Evolutionary conservation across 805 yeast species (phyloP), one percentile per base, ranked within the genome.

Genomic region (Kluyveromyces siamensis): DNA sequence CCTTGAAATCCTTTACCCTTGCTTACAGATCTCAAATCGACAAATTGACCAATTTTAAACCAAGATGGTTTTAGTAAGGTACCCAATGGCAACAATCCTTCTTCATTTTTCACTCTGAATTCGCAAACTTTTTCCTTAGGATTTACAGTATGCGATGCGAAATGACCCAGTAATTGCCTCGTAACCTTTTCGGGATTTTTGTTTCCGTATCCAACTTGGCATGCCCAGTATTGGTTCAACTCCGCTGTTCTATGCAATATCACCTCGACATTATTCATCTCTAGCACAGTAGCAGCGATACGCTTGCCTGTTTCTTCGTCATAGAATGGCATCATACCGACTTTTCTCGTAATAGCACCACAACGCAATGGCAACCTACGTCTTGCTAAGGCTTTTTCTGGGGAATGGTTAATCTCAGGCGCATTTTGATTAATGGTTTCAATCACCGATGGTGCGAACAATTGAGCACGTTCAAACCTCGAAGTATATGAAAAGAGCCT

Each of bases 1-100:
- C 99, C 99, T 19, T 90, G 87, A 66, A 88, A 88, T 10, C 99
- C 99, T 69, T 93, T 93, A 69, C 99, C 99, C 66, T 88, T 91
- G 46, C 90, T 74, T 17, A 76, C 74, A 14, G 90, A 84, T 63
- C 80, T 76, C 47, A 88, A 71, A 64, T 93, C 99, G 27, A 93
- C 90, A 51, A 71, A 77, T 66, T 88, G 93, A 30, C 97, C 98
- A 16, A 71, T 73, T 49, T 80, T 76, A 65, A 91, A 91, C 67
- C 84, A 90, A 61, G 87, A 89, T 1, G 96, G 96, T 48, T 72
- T 77, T 48, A 93, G 69, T 58, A 81, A 80, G 2, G 89, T 81
- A 4, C 97, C 97, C 8, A 83, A 68, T 11, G 89, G 86, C 47
- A 87, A 67, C 47, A 89, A 72, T 0, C 88, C 90, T 0, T 70